A percentile compares a stretch with the other conserved stretches of the same genome.
phyloP scores from a whole-genome alignment of 257 asterid genomes.

The Penstemon newberryi region DNA sequence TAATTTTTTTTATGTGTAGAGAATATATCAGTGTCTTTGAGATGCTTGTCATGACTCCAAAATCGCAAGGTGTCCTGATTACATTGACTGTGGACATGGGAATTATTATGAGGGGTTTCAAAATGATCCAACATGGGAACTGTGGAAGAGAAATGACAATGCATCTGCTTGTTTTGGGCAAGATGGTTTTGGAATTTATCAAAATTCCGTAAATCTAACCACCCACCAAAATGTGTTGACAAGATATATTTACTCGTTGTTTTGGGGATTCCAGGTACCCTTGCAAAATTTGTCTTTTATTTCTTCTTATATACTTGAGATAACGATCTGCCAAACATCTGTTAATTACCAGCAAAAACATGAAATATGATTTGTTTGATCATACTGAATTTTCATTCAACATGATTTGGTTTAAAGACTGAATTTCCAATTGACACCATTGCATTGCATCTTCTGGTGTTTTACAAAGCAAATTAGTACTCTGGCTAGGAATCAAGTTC shows the following conservation, averaged over 20 bases:
- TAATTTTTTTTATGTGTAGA: conserved; percentile 34
- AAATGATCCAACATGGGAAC: conserved; percentile 36
- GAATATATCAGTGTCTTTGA: conserved; percentile 80
- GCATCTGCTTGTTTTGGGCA: conserved; percentile 63
- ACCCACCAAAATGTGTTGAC: conserved; percentile 34
- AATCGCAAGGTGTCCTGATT: conserved; percentile 37
- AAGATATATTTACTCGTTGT: neutral
- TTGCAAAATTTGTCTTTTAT: neutral
- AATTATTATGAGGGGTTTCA: conserved; percentile 14
- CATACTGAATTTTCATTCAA: no score
- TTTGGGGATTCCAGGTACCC: conserved; percentile 32
- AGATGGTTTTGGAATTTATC: conserved; percentile 57
- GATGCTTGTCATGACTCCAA: conserved; percentile 56
- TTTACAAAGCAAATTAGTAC: conserved; percentile 74
- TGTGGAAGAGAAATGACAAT: conserved; percentile 49
- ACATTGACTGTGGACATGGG: conserved; percentile 77
- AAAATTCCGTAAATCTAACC: conserved; percentile 58
- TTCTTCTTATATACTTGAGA: neutral
- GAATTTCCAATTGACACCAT: conserved; percentile 6
- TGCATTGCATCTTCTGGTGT: conserved; percentile 19
- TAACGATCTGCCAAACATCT: no score
- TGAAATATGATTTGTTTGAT: no score
- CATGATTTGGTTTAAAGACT: neutral
- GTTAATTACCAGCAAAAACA: no score
- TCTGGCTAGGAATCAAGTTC: conserved; percentile 81